Evolutionary conservation across 1,139 yeast genomes (phyloP), one percentile per base, ranked within the genome.

Genomic region (Geotrichum carabidarum): DNA sequence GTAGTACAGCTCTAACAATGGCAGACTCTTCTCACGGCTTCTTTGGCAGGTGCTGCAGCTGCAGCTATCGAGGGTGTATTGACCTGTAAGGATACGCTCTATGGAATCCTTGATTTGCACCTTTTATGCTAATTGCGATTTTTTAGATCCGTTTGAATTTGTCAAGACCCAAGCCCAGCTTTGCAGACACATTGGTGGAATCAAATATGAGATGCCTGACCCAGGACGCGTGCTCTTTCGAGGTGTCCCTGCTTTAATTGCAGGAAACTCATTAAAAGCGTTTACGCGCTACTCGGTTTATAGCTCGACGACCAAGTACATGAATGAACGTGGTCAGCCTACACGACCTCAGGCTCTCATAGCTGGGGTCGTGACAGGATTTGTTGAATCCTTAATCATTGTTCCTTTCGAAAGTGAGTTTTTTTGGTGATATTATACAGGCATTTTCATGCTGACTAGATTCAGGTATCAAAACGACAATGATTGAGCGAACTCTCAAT

Each of bases 211-310:
- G 60, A 72, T 59, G 69, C 78, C 67, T 66, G 70, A 62, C 65
- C 74, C 57, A 59, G 75, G 63, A 75, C 78, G 66, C 68, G 82
- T 74, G 47, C 72, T 82, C 59, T 87, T 81, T 69, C 78, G 82
- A 38, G 98, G 98, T 1, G 80, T 89, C 59, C 80, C 89, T 56
- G 91, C 95, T 0, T 70, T 88, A 58, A 84, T 87, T 14, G 63
- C 81, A 0, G 97, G 97, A 1, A 82, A 83, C 58, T 77, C 86
- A 0, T 65, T 84, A 53, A 89, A 90, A 69, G 85, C 94, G n/a
- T 74, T 81, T 12, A 79, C 89, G 8, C 72, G 98, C 55, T 82
- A 89, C 62, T 74, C 84, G 22, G 78, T 86, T 53, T 91, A 87
- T 73, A 86, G 87, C 62, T 80, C 84, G 76, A 84, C 88, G 58